Evolutionary conservation across 306 rosid species (phyloP).

Genomic region (Vigna reflexopilosa): DNA sequence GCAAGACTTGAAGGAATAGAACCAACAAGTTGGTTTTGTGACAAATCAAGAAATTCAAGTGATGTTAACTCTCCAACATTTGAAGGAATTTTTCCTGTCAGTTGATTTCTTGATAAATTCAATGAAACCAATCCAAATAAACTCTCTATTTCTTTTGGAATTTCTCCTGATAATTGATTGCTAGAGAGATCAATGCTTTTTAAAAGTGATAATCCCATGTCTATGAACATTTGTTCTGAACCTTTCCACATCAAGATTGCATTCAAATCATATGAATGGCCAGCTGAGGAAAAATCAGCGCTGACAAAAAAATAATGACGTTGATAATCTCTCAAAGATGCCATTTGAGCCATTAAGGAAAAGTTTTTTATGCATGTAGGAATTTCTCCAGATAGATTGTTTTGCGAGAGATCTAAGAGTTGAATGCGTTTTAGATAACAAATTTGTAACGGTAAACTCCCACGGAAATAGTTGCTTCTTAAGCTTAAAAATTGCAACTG

Average conservation of each 20-base stretch:
- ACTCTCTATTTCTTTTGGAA: conserved; percentile 1
- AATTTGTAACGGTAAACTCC: too few species aligned
- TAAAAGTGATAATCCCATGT: not conserved
- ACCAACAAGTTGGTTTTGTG: conserved; percentile 23
- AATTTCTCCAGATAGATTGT: not conserved
- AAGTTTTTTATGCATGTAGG: not conserved
- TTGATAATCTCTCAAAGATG: not conserved
- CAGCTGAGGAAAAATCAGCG: rapidly evolving
- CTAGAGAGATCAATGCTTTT: conserved; percentile 25
- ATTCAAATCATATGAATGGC: not conserved
- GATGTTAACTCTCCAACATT: conserved; percentile 11
- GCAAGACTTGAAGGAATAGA: conserved; percentile 17
- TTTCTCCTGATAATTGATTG: conserved; percentile 19
- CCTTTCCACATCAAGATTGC: conserved; percentile 43
- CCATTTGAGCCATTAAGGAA: not conserved
- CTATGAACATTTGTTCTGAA: not conserved
- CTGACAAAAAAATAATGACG: not conserved
- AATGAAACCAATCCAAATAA: conserved; percentile 20
- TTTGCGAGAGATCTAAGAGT: too few species aligned
- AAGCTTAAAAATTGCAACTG: not conserved
- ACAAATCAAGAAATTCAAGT: conserved; percentile 38
- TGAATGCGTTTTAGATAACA: too few species aligned
- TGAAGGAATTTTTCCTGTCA: not conserved
- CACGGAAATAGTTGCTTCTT: not conserved
- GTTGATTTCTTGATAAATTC: conserved; percentile 41